Evolutionary conservation across 2,329 filamentous ascomycete genomes (phyloP).

Genomic region (Pyrenochaeta sp.): DNA sequence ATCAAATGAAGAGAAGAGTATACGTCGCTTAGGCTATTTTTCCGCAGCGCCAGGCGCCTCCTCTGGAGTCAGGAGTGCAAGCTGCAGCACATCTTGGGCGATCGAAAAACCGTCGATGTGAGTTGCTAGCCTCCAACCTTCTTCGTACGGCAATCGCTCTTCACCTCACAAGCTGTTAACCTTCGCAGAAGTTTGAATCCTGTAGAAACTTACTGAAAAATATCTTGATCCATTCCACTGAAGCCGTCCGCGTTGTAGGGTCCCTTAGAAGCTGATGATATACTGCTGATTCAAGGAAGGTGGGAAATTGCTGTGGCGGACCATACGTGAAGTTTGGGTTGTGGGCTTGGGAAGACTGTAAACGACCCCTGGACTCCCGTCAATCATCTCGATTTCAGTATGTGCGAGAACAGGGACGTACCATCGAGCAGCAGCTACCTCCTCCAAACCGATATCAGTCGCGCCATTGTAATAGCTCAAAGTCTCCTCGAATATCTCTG

Average conservation of each 20-base stretch:
- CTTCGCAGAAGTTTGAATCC: background rate
- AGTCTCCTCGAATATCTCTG: constrained; percentile 28
- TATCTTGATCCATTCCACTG: constrained; percentile 30
- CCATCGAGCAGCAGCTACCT: constrained; percentile 17
- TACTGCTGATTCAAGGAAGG: constrained; percentile 31
- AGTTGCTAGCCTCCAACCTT: constrained; percentile 29
- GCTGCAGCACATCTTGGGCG: constrained; percentile 11
- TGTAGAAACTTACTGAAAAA: constrained; percentile 8
- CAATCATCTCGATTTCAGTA: background rate
- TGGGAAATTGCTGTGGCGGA: constrained; percentile 15
- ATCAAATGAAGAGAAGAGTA: no score
- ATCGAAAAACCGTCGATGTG: constrained; percentile 13
- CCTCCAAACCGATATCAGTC: constrained; percentile 3
- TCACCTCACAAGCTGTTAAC: constrained; percentile 15
- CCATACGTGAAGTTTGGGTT: constrained; percentile 30
- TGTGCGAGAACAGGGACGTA: background rate
- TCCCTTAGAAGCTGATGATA: constrained; percentile 27
- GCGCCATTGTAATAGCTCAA: constrained; percentile 10
- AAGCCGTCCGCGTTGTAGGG: constrained; percentile 15
- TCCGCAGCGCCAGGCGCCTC: background rate
- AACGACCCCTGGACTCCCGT: constrained; percentile 17
- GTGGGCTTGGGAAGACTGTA: constrained; percentile 16
- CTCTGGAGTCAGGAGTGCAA: constrained; percentile 28
- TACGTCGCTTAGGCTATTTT: background rate
- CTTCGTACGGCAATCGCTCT: constrained; percentile 30